Percentiles rank a stretch among this genome's conserved stretches.
Evolutionary conservation across 495 filamentous ascomycete species (phyloP).

Genomic region (Aspergillus asperescens): DNA sequence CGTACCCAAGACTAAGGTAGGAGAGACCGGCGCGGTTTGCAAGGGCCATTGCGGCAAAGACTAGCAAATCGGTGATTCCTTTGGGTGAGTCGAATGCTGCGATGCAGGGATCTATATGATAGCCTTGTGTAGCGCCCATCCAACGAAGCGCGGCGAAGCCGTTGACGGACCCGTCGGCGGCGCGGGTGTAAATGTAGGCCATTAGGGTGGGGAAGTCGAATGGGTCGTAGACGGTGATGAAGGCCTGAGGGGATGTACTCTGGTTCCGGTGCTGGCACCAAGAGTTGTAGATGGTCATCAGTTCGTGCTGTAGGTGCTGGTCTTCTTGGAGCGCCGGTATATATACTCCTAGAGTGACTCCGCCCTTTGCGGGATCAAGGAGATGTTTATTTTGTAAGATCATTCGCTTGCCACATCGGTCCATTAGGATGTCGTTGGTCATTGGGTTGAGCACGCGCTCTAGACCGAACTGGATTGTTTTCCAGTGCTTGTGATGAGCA

Average conservation of each 20-base stretch:
- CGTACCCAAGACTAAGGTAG: constrained; percentile 39
- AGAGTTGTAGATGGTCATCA: constrained; percentile 34
- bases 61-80: constrained; percentile 37
- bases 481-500: constrained; percentile 27
- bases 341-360: constrained; percentile 32
- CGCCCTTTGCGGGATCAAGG: constrained; percentile 30
- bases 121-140: constrained; percentile 32
- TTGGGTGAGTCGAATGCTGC: constrained; percentile 28
- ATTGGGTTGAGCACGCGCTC: constrained; percentile 41
- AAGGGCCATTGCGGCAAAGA: constrained; percentile 35
- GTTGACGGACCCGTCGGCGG: constrained; percentile 25
- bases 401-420: constrained; percentile 35
- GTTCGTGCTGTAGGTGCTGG: constrained; percentile 24
- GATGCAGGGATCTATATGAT: constrained; percentile 43
- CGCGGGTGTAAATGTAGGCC: constrained; percentile 40
- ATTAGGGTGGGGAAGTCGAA: constrained; percentile 38
- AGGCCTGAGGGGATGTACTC: constrained; percentile 24
- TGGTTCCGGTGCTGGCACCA: constrained; percentile 36
- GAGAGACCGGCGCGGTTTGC: constrained; percentile 26
- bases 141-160: constrained; percentile 39
- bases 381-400: constrained; percentile 34
- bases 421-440: constrained; percentile 37
- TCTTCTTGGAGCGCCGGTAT: constrained; percentile 25
- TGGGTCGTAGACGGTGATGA: constrained; percentile 41
- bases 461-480: constrained; percentile 35